Evolutionary conservation across 306 rosid species (phyloP).

Genomic region (Medicago ruthenica): DNA sequence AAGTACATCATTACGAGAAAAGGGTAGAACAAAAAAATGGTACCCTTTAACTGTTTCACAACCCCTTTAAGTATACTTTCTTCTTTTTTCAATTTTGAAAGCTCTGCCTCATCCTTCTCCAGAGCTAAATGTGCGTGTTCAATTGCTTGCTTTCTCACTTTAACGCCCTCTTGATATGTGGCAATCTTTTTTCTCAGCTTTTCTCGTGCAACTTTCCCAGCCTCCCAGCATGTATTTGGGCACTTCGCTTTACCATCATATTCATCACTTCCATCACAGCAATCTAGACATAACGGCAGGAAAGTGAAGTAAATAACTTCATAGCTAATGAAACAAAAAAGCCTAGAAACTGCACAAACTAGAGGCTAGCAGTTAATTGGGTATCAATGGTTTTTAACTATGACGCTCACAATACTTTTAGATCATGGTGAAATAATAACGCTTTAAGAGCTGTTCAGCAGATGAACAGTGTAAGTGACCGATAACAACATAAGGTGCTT

Average conservation of each 20-base stretch:
- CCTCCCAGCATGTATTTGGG: constrained; percentile 97
- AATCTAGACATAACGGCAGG: constrained; percentile 61
- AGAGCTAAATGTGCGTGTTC: constrained; percentile 69
- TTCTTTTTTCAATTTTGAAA: constrained; percentile 73
- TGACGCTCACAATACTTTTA: not conserved
- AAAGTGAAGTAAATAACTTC: constrained; percentile 37
- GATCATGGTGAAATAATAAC: not conserved
- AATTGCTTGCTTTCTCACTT: constrained; percentile 66
- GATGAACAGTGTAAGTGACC: constrained; percentile 16
- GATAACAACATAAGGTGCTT: constrained; percentile 14
- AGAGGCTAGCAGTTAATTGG: constrained; percentile 14
- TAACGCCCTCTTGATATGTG: constrained; percentile 77
- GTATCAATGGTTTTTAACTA: constrained; percentile 12
- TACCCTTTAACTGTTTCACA: constrained; percentile 88
- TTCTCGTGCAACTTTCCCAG: constrained; percentile 88
- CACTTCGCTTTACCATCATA: constrained; percentile 75
- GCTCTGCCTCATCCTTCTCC: constrained; percentile 73
- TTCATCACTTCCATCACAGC: constrained; percentile 98
- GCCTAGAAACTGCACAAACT: constrained; percentile 31
- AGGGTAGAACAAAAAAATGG: constrained; percentile 36
- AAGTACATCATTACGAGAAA: constrained; percentile 30
- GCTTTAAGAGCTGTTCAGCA: not conserved
- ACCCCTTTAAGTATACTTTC: constrained; percentile 75
- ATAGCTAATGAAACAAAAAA: constrained; percentile 27
- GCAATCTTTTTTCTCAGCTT: constrained; percentile 75